Evolutionary conservation across 176 grass and related monocot genomes (phyloP), one percentile per base, ranked within the genome.

Genomic region (Musa beccarii): DNA sequence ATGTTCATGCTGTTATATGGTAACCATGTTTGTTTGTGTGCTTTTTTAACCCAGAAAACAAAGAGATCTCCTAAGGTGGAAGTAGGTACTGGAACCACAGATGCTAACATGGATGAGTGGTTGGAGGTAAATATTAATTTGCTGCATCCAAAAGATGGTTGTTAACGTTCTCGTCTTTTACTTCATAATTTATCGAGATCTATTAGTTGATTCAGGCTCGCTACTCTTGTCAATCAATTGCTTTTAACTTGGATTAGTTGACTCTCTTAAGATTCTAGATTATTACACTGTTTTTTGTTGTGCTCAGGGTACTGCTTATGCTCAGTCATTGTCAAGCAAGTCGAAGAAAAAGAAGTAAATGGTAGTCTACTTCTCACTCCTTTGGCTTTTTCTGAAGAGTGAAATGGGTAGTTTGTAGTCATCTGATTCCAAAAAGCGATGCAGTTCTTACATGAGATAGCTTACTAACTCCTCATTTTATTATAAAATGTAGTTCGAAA

Each of bases 91-190:
- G 80, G 84, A 81, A 86, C 81, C 17, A 89, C 84, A 56, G 95
- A 94, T 56, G 84, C 90, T 56, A 78, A 86, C 54, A 91, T 99
- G 51, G 95, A 99, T 76, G 95, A 99, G 72, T 99, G 95, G 95
- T 84, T 99, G 70, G 81, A 99, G 90, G 95, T 99, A 83, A n/a
- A 51, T 16, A 2, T 24, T 54, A 54, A 54, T 13, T 3, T 73
- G 52, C 16, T 9, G 11, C n/a, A 69, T 43, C 34, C 4, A 43
- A 43, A 43, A 4, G 34, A 43, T 43, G 34, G 34, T 6, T 43
- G 34, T 43, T 6, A 43, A 43, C 0, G 34, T 43, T 43, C 34
- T 43, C 4, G 0, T 43, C 34, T 43, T 43, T 43, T 43, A 43
- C 34, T 6, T 6, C 4, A 43, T 43, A 43, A 43, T 43, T 43